phyloP scores from a whole-genome alignment of 805 yeast species.

The Millerozyma miso region DNA sequence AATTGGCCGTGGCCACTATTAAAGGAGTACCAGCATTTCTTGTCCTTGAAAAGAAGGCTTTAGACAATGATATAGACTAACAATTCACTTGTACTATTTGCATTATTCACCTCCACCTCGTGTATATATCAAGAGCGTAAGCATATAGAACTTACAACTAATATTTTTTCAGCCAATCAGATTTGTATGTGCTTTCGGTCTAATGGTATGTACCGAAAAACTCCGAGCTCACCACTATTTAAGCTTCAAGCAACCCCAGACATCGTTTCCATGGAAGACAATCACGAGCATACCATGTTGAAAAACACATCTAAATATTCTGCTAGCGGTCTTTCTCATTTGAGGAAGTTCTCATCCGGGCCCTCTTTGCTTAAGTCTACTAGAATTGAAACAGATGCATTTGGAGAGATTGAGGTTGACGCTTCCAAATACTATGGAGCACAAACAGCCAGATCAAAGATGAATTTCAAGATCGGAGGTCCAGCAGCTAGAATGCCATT shows the following conservation, averaged over 20 bases:
- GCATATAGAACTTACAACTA: not conserved
- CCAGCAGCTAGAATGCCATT: constrained; percentile 84
- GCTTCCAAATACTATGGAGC: constrained; percentile 94
- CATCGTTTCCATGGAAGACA: not conserved
- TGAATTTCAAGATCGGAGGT: constrained; percentile 96
- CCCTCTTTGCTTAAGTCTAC: constrained; percentile 20
- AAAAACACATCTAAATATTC: constrained; percentile 18
- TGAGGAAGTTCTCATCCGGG: constrained; percentile 29
- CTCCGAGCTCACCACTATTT: not conserved
- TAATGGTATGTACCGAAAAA: constrained; percentile 1
- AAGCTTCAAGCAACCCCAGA: constrained; percentile 6
- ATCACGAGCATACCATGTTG: constrained; percentile 17
- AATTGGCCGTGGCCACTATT: constrained; percentile 35
- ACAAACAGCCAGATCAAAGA: constrained; percentile 90
- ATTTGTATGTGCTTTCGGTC: not conserved
- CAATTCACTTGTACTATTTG: not conserved
- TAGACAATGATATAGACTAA: not conserved
- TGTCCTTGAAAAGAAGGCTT: not conserved
- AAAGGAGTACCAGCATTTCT: constrained; percentile 13
- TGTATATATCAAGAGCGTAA: not conserved
- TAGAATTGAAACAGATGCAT: constrained; percentile 91
- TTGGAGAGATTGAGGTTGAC: constrained; percentile 93
- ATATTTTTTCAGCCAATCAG: constrained; percentile 5
- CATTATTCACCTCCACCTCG: not conserved
- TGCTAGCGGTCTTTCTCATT: constrained; percentile 8